These are phyloP conservation scores for Yarrowia sp. DNA, from an alignment of 805 yeast genomes.

Conservation along the genomic window DNA sequence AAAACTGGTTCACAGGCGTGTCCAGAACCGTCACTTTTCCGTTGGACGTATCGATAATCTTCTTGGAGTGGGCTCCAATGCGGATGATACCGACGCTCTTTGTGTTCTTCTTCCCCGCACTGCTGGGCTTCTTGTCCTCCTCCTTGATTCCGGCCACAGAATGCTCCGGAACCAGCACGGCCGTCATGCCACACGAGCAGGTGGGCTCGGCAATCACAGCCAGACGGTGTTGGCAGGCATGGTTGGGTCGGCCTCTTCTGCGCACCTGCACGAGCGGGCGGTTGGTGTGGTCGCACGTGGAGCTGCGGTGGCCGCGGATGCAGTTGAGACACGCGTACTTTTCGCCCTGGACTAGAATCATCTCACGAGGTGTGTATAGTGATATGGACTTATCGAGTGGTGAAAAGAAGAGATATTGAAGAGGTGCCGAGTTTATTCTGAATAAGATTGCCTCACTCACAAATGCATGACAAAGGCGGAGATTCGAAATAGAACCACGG, in stretches of 20 bases:
- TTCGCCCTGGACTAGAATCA: constrained; percentile 81
- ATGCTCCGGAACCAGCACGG: constrained; percentile 33
- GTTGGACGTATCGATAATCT: constrained; percentile 43
- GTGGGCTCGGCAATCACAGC: constrained; percentile 52
- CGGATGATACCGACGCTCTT: constrained; percentile 42
- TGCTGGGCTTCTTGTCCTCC: constrained; percentile 28
- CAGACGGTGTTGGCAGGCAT: constrained; percentile 62
- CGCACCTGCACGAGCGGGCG: constrained; percentile 86
- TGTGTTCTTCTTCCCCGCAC: constrained; percentile 13
- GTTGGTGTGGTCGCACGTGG: constrained; percentile 80
- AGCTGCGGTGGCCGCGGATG: constrained; percentile 90
- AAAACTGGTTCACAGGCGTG: constrained; percentile 33
- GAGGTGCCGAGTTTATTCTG: background rate
- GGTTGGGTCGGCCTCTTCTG: constrained; percentile 84
- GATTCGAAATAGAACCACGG: too few species aligned
- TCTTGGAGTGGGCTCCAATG: constrained; percentile 43
- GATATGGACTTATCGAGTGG: background rate
- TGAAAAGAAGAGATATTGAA: constrained; percentile 9
- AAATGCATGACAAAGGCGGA: constrained; percentile 27
- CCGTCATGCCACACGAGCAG: constrained; percentile 37
- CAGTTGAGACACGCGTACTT: constrained; percentile 75
- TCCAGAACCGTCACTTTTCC: constrained; percentile 43
- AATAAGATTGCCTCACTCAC: background rate
- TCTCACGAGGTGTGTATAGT: constrained; percentile 49
- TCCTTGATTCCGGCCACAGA: constrained; percentile 33